Conservation (phyloP, 148 eudicot species). For the Persicaria tinctoria region DNA sequence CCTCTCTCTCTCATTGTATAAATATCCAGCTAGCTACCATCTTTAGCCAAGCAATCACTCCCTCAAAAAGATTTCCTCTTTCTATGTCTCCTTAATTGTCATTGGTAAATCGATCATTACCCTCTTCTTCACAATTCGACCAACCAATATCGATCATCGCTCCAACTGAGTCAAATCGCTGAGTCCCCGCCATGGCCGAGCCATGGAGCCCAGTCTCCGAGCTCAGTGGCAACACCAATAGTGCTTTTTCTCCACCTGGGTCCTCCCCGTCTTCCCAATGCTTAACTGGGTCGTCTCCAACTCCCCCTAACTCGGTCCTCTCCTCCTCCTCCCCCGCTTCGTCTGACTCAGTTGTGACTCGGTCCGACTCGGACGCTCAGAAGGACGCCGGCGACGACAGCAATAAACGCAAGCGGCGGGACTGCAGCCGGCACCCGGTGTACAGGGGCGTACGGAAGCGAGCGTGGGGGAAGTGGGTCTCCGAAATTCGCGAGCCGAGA, state of each 20-base stretch:
- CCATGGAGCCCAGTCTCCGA: constrained; percentile 3
- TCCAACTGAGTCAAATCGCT: neutral
- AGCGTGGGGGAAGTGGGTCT: constrained; percentile 54
- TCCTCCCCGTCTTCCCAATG: neutral
- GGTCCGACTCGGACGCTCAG: neutral
- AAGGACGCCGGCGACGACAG: neutral
- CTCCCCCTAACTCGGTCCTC: neutral
- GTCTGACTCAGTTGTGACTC: neutral
- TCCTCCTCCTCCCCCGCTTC: neutral
- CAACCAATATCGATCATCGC: no score
- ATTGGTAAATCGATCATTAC: no score
- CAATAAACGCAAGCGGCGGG: constrained; percentile 4
- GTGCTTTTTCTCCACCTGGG: neutral
- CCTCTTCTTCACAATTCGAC: no score
- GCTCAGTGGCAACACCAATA: neutral
- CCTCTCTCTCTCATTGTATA: neutral
- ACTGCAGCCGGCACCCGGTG: constrained; percentile 24
- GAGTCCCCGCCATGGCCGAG: constrained; percentile 5
- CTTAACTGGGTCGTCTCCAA: neutral
- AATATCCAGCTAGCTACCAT: constrained; percentile 6
- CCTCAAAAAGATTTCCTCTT: neutral
- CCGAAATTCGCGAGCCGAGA: constrained; percentile 44
- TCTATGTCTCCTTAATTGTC: neutral
- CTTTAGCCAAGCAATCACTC: constrained; percentile 9
- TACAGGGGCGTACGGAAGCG: constrained; percentile 40